Conservation (phyloP, 345 rosid species). For the Syzygium grande region DNA sequence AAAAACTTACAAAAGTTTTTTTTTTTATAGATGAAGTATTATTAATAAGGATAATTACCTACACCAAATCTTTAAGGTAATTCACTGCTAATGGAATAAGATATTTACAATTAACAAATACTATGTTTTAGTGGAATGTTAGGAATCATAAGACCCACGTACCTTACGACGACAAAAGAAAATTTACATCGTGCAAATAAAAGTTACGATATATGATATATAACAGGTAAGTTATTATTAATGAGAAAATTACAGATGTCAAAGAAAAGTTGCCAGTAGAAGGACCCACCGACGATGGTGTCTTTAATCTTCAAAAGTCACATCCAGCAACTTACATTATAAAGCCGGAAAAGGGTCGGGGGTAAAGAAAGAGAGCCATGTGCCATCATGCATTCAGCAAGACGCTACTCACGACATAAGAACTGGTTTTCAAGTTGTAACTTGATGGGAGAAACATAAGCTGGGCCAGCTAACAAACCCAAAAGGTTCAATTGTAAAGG, state of each 20-base stretch:
- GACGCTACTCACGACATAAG: neutral
- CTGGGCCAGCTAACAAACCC: neutral
- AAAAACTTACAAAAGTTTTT: neutral
- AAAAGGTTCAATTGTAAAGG: neutral
- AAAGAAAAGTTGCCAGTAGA: neutral
- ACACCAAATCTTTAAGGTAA: neutral
- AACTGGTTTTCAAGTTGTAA: neutral
- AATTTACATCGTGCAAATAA: neutral
- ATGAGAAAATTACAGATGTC: neutral
- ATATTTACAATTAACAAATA: neutral
- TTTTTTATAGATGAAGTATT: neutral
- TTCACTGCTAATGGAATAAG: neutral
- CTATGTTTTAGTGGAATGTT: neutral
- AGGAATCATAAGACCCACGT: neutral
- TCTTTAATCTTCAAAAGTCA: neutral
- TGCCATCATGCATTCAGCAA: neutral
- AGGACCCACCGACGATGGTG: neutral
- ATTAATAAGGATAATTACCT: neutral
- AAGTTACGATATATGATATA: neutral
- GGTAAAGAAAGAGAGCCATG: neutral
- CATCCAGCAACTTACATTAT: neutral
- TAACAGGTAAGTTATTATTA: neutral
- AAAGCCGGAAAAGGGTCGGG: neutral
- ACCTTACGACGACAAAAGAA: neutral
- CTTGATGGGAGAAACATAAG: neutral